Percentiles rank a stretch among this genome's conserved stretches.
phyloP scores from a whole-genome alignment of 257 asterid species.

The Solanum okadae region DNA sequence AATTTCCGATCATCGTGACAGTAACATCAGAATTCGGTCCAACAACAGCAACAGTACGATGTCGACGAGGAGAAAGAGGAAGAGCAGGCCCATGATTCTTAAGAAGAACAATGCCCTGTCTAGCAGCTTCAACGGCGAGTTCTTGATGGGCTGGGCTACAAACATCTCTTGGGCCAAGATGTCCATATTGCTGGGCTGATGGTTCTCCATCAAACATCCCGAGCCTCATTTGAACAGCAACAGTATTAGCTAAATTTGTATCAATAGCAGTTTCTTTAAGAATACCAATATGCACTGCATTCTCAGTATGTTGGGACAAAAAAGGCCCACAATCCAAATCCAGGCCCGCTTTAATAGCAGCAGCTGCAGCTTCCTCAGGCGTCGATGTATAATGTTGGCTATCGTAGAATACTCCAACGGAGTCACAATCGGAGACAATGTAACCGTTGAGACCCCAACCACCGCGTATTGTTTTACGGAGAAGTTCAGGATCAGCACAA shows the following conservation, averaged over 20 bases:
- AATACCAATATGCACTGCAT: constrained; percentile 48
- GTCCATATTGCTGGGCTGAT: constrained; percentile 38
- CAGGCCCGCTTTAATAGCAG: constrained; percentile 70
- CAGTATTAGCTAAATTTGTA: constrained; percentile 43
- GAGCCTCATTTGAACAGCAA: constrained; percentile 63
- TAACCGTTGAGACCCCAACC: constrained; percentile 73
- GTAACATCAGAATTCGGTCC: constrained; percentile 77
- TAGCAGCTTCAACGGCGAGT: constrained; percentile 71
- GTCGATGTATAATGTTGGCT: constrained; percentile 68
- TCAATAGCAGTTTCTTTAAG: constrained; percentile 46
- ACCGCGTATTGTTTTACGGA: constrained; percentile 53
- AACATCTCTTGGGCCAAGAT: constrained; percentile 58
- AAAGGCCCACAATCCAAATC: constrained; percentile 84
- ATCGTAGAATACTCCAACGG: constrained; percentile 67
- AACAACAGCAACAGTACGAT: constrained; percentile 54
- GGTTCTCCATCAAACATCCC: constrained; percentile 89
- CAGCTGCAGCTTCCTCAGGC: constrained; percentile 83
- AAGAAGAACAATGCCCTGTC: constrained; percentile 69
- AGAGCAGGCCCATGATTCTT: constrained; percentile 51
- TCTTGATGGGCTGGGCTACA: constrained; percentile 61
- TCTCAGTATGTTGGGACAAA: constrained; percentile 46
- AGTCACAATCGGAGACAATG: constrained; percentile 77
- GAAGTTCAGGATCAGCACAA: constrained; percentile 75
- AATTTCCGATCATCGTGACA: constrained; percentile 71
- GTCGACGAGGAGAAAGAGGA: constrained; percentile 49